Base-by-base conservation (phyloP, 768 basidiomycete genomes). In the Lactarius psammicola region DNA sequence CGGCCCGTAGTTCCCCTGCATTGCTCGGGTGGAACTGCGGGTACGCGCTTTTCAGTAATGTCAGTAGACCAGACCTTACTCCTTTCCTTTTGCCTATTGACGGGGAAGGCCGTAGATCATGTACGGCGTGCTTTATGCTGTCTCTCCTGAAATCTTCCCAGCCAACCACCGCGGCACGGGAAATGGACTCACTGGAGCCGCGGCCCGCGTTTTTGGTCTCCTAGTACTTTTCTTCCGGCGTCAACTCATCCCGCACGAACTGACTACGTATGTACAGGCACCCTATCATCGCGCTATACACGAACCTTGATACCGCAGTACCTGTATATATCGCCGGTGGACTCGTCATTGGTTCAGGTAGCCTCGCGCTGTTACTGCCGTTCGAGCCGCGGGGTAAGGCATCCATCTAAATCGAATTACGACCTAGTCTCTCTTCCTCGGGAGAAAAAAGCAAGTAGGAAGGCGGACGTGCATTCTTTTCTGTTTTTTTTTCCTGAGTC, bases 1-100 rank as follows among this genome's bases (percentile, higher is more conserved):
- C 89, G n/a, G 82, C 90, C 34, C 81, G 84, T 70, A 85, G 82
- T 65, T 89, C 87, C 9, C 80, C 87, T 66, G 80, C 83, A 31
- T 80, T 92, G 49, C 79, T 92, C 30, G 90, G 85, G 56, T 92
- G 90, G 90, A 91, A 92, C 75, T 92, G 89, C 72, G 88, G 83
- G 10, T 89, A 88, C 68, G 80, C 78, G n/a, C 87, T 88, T 72
- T 81, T 75, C 68, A 85, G 83, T 60, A 87, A 86, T 70, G 84
- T 87, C 64, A 55, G 79, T 75, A 1, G 56, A 34, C 8, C 31
- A 31, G 56, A 49, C 59, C 23, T 11, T 54, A 26, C 18, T 40
- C 17, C 28, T 56, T 26, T 4, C 38, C 51, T 59, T n/a, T 60
- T 23, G 26, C 42, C 31, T 55, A 38, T 62, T 62, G n/a, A n/a